Conservation (phyloP, 2,329 filamentous ascomycete genomes). For the Ceratocystis smalleyi region DNA sequence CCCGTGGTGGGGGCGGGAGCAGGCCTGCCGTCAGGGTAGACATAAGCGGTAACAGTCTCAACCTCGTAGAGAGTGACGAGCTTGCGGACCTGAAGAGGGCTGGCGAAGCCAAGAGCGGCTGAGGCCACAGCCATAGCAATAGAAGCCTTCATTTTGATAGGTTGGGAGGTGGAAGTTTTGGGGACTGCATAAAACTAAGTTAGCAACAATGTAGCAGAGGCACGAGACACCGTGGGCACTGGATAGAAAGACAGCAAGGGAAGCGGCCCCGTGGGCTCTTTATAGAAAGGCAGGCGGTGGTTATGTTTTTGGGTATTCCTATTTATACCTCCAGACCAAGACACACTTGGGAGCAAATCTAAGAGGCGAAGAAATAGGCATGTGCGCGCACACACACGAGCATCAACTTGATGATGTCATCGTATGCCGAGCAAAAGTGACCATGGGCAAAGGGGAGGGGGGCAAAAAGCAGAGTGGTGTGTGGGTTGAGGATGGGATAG, state of each 20-base stretch:
- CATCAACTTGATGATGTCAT: neutral
- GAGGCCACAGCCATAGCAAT: slow-evolving; percentile 31
- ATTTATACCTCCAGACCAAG: no score
- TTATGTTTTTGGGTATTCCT: no score
- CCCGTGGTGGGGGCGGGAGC: slow-evolving; percentile 16
- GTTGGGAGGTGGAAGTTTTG: neutral
- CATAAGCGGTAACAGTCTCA: slow-evolving; percentile 28
- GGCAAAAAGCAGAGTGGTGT: neutral
- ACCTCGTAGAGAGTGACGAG: slow-evolving; percentile 28
- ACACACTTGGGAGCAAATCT: neutral
- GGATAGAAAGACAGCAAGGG: neutral
- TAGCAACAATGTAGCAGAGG: neutral
- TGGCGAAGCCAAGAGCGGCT: slow-evolving; percentile 32
- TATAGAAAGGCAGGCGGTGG: no score
- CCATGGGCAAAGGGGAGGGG: no score
- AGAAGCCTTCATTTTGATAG: slow-evolving; percentile 36
- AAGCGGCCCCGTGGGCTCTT: neutral
- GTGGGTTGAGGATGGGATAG: neutral
- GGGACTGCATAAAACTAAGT: neutral
- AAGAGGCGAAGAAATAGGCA: neutral
- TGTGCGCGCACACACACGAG: neutral
- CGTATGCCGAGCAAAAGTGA: neutral
- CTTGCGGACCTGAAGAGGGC: slow-evolving; percentile 30
- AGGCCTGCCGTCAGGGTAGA: slow-evolving; percentile 19
- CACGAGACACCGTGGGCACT: neutral